Conservation (phyloP, 495 filamentous ascomycete species). For the Pyronema omphalodes region DNA sequence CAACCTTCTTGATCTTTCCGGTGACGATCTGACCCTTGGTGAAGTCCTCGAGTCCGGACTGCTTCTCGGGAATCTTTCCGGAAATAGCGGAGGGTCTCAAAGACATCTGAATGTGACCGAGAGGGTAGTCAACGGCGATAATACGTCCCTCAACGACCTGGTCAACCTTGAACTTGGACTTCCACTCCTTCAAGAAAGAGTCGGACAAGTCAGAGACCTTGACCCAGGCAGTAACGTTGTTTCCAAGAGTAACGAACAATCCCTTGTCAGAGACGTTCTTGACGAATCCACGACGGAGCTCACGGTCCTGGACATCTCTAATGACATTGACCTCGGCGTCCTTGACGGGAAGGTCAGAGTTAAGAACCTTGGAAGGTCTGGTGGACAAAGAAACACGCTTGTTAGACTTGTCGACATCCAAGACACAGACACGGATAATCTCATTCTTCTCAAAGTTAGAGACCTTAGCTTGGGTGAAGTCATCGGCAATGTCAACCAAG, state of each 20-base stretch:
- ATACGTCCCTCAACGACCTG: constrained; percentile 81
- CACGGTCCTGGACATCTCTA: constrained; percentile 54
- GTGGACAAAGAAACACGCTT: constrained; percentile 66
- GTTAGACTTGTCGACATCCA: constrained; percentile 61
- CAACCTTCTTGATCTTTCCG: constrained; percentile 78
- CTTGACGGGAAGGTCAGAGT: constrained; percentile 63
- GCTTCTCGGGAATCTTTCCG: constrained; percentile 57
- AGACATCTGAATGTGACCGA: constrained; percentile 65
- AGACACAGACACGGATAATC: constrained; percentile 62
- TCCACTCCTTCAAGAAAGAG: constrained; percentile 86
- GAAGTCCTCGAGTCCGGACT: constrained; percentile 49
- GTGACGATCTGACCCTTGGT: constrained; percentile 62
- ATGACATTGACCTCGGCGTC: constrained; percentile 57
- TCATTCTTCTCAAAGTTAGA: constrained; percentile 56
- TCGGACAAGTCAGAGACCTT: constrained; percentile 79
- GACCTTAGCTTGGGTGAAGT: constrained; percentile 50
- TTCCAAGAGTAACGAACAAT: constrained; percentile 62
- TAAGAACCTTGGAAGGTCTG: constrained; percentile 74
- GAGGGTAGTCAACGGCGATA: constrained; percentile 40
- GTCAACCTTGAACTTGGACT: constrained; percentile 63
- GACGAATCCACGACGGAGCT: constrained; percentile 74
- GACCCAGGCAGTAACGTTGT: constrained; percentile 61
- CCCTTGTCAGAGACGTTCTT: constrained; percentile 73
- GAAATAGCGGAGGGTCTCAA: constrained; percentile 60
- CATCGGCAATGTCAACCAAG: constrained; percentile 63